Percentiles rank a stretch among this genome's conserved stretches.
phyloP scores from a whole-genome alignment of 441 rosid genomes.

The Arabidopsis lyrata region DNA sequence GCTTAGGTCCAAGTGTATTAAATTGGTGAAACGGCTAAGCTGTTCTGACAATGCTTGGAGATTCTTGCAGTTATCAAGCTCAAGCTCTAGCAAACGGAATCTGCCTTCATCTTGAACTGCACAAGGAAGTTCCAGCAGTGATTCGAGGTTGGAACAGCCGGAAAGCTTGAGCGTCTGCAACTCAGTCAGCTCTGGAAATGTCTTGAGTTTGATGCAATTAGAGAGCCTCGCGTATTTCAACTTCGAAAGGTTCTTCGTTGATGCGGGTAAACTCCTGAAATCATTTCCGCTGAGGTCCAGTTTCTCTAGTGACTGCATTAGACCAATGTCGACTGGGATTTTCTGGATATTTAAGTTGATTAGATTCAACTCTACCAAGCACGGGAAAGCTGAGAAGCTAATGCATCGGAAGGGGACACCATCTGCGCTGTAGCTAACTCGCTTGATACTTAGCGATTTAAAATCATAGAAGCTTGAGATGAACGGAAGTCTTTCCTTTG shows the following conservation, averaged over 20 bases:
- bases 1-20: slow-evolving; percentile 39
- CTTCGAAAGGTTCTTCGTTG: not conserved
- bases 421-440: not conserved
- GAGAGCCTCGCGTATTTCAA: not conserved
- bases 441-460: not conserved
- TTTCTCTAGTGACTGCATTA: slow-evolving; percentile 26
- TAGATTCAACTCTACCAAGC: slow-evolving; percentile 23
- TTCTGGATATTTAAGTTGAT: slow-evolving; percentile 31
- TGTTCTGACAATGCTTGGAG: slow-evolving; percentile 40
- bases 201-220: not conserved
- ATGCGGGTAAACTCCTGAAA: not conserved
- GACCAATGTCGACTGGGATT: slow-evolving; percentile 15
- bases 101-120: not conserved
- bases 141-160: not conserved
- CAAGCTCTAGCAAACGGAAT: slow-evolving; percentile 34
- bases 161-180: slow-evolving; percentile 20
- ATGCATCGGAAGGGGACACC: not conserved
- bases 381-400: slow-evolving; percentile 16
- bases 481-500: not conserved
- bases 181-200: not conserved
- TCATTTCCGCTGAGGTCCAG: slow-evolving; percentile 31
- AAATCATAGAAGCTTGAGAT: not conserved
- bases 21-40: slow-evolving; percentile 36
- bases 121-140: not conserved
- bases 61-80: slow-evolving; percentile 42